Evolutionary conservation across 1,284 basidiomycete species (phyloP).

Genomic region (Sporisorium scitamineum): DNA sequence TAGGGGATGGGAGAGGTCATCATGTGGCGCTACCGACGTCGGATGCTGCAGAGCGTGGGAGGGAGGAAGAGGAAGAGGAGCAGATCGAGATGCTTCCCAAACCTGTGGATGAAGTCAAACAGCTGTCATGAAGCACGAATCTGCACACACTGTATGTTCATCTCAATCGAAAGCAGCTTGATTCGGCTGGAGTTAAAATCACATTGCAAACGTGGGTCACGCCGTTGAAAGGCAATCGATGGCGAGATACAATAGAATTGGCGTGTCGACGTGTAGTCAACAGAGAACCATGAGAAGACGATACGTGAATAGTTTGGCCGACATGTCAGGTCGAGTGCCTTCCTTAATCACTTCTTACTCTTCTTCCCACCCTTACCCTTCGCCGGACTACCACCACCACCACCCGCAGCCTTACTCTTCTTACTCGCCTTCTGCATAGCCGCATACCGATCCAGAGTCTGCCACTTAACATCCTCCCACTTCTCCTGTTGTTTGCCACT

Average conservation of each 20-base stretch:
- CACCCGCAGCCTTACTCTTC: constrained; percentile 14
- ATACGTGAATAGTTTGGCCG: background rate
- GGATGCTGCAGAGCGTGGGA: constrained; percentile 6
- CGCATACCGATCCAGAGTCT: constrained; percentile 42
- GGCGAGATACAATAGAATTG: background rate
- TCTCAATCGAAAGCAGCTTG: background rate
- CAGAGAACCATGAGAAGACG: background rate
- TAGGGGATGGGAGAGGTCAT: constrained; percentile 27
- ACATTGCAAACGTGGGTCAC: background rate
- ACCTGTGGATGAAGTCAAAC: background rate
- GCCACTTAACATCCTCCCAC: constrained; percentile 49
- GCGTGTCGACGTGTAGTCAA: background rate
- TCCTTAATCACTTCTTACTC: constrained; percentile 23
- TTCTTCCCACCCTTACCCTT: constrained; percentile 35
- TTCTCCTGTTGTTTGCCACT: constrained; percentile 26
- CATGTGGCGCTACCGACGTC: constrained; percentile 30
- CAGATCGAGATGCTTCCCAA: constrained; percentile 57
- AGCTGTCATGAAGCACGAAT: background rate
- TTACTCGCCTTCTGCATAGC: constrained; percentile 36
- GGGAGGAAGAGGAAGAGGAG: constrained; percentile 47
- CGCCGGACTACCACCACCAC: background rate
- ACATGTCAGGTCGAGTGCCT: background rate
- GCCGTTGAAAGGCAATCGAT: background rate
- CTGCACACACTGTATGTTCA: constrained; percentile 1
- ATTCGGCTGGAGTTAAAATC: no score